Evolutionary conservation across 208 protist genomes (phyloP).

Genomic region (Leishmania major): DNA sequence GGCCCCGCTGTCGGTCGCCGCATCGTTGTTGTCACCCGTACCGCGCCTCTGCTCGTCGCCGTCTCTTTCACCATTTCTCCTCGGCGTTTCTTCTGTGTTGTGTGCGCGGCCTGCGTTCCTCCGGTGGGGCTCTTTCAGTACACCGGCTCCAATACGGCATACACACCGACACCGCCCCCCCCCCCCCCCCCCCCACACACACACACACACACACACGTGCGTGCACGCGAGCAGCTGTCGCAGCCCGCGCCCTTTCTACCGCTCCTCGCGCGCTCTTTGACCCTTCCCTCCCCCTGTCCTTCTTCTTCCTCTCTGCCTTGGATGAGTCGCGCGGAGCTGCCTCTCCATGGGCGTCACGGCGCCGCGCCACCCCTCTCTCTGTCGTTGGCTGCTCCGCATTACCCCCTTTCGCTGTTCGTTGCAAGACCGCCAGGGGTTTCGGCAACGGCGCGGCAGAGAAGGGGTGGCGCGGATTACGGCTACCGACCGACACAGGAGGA

Average conservation of each 20-base stretch:
- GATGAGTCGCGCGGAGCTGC: background rate
- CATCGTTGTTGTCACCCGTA: background rate
- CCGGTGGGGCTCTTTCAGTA: background rate
- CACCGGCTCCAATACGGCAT: background rate
- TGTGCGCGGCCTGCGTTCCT: background rate
- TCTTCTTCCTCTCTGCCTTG: too few relatives aligned
- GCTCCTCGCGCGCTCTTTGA: background rate
- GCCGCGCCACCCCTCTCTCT: background rate
- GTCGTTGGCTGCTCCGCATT: background rate
- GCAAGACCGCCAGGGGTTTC: background rate
- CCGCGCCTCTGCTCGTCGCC: background rate
- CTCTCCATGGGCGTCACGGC: background rate
- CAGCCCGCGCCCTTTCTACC: background rate
- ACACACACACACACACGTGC: background rate
- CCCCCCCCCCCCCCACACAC: background rate
- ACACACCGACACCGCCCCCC: too few relatives aligned
- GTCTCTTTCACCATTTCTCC: background rate
- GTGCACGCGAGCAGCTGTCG: background rate
- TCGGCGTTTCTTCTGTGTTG: background rate
- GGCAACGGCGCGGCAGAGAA: background rate
- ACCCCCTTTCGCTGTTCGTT: background rate
- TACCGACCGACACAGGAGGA: background rate
- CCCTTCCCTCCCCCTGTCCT: background rate
- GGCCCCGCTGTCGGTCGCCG: too few relatives aligned
- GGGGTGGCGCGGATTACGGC: background rate